phyloP scores from a whole-genome alignment of 306 rosid genomes.

The Ziziphus jujuba region DNA sequence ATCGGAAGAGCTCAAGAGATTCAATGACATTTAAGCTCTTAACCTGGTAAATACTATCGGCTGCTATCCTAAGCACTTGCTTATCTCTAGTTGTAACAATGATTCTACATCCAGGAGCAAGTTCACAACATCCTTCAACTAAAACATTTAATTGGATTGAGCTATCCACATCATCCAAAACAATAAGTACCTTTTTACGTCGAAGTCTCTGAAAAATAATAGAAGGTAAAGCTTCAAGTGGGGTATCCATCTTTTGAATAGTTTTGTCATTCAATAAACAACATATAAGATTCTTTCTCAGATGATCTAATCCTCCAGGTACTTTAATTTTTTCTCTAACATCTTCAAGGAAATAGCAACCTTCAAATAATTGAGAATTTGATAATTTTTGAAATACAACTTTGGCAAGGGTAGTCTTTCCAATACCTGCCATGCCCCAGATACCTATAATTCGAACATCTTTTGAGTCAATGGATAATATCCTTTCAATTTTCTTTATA shows the following conservation, averaged over 20 bases:
- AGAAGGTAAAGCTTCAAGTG: not conserved
- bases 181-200: not conserved
- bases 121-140: not conserved
- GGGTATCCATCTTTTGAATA: not conserved
- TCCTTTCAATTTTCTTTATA: not conserved
- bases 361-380: not conserved
- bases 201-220: not conserved
- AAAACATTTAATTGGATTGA: not conserved
- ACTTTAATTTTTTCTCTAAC: not conserved
- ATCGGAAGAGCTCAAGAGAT: not conserved
- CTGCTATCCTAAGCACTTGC: not conserved
- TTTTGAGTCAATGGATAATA: not conserved
- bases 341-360: not conserved
- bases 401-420: not conserved
- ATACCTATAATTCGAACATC: constrained; percentile 11
- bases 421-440: constrained; percentile 1
- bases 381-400: not conserved
- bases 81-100: not conserved
- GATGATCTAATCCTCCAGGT: too few relatives aligned
- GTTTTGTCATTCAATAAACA: not conserved
- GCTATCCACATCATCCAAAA: not conserved
- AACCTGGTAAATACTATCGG: not conserved
- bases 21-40: not conserved
- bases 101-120: constrained; percentile 1
- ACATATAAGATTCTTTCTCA: not conserved